phyloP scores from a whole-genome alignment of 768 basidiomycete genomes.

The Lactifluus volemus region DNA sequence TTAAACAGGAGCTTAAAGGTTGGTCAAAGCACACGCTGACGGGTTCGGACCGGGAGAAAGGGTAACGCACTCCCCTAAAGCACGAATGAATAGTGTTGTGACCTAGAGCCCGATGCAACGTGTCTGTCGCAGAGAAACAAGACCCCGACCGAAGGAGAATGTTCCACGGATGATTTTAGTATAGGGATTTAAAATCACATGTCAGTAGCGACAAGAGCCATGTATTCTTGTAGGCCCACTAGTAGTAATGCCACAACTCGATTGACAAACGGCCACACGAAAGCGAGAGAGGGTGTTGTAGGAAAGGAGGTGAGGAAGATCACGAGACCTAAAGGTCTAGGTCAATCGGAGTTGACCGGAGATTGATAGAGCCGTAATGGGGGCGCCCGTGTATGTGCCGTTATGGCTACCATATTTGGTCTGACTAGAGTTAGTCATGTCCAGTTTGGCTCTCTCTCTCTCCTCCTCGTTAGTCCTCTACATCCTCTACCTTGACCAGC shows the following conservation, averaged over 20 bases:
- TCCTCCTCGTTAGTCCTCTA: not conserved
- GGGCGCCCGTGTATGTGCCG: too few species aligned
- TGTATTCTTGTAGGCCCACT: not conserved
- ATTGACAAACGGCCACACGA: not conserved
- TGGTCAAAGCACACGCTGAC: not conserved
- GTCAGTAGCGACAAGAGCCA: not conserved
- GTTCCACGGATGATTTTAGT: not conserved
- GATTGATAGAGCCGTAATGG: slow-evolving; percentile 13
- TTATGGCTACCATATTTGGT: too few species aligned
- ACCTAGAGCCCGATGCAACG: slow-evolving; percentile 11
- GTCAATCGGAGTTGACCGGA: not conserved
- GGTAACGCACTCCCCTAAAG: not conserved
- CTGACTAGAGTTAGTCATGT: too few species aligned
- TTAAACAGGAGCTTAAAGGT: not conserved
- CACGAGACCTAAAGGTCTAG: not conserved
- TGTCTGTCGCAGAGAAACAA: not conserved
- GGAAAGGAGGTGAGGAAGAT: not conserved
- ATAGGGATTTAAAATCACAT: not conserved
- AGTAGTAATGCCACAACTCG: not conserved
- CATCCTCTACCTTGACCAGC: not conserved
- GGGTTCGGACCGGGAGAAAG: not conserved
- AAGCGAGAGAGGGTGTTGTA: not conserved
- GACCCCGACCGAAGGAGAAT: slow-evolving; percentile 8
- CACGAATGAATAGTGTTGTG: not conserved
- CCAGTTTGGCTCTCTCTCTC: not conserved